phyloP scores from a whole-genome alignment of 1,139 yeast species.

The Debaryomyces subglobosus region DNA sequence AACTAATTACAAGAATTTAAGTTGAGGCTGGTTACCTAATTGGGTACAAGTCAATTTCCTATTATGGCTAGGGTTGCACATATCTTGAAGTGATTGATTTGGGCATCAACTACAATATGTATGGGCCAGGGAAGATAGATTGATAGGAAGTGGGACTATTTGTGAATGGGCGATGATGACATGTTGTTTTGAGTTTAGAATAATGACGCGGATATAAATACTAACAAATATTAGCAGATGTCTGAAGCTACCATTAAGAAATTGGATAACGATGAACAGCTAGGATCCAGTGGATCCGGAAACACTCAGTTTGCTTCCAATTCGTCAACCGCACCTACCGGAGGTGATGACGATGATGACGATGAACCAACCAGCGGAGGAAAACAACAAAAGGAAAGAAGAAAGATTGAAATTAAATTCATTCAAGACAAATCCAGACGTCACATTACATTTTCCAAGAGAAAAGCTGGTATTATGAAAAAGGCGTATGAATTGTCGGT shows the following conservation, averaged over 20 bases:
- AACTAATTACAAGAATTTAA: constrained; percentile 5
- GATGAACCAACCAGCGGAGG: constrained; percentile 64
- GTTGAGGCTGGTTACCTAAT: constrained; percentile 28
- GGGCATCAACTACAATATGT: not conserved
- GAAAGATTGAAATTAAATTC: constrained; percentile 95
- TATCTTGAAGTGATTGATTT: constrained; percentile 6
- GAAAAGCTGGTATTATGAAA: constrained; percentile 99
- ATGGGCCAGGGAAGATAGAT: not conserved
- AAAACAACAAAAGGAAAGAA: constrained; percentile 74
- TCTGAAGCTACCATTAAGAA: constrained; percentile 46
- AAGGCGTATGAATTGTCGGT: constrained; percentile 96
- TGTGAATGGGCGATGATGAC: not conserved
- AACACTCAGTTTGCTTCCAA: constrained; percentile 21
- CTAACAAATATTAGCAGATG: constrained; percentile 29
- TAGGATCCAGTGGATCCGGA: constrained; percentile 25
- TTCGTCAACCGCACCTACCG: constrained; percentile 25
- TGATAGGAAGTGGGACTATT: not conserved
- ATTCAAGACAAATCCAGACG: constrained; percentile 97
- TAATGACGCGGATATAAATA: not conserved
- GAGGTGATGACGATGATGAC: constrained; percentile 63
- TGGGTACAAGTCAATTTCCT: constrained; percentile 29
- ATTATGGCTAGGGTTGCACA: constrained; percentile 29
- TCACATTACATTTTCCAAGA: constrained; percentile 94
- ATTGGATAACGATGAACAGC: constrained; percentile 42
- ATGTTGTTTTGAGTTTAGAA: not conserved